phyloP scores from a whole-genome alignment of 768 basidiomycete genomes.

The Xanthoconium purpureum region DNA sequence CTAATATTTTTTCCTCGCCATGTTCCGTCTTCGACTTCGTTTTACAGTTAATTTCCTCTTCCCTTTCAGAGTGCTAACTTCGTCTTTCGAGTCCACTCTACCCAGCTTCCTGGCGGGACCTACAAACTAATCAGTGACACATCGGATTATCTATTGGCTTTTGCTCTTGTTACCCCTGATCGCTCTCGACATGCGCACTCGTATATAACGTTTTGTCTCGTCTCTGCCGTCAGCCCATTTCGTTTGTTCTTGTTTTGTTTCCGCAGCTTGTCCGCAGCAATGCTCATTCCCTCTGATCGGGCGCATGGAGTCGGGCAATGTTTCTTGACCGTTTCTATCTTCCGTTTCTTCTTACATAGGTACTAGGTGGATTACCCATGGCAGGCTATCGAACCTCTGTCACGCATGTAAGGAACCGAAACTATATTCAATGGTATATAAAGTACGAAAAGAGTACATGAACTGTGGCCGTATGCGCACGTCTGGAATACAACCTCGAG shows the following conservation, averaged over 20 bases:
- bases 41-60: conserved; percentile 19
- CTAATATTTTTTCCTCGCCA: conserved; percentile 10
- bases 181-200: conserved; percentile 37
- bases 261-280: conserved; percentile 11
- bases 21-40: conserved; percentile 20
- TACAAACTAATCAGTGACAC: conserved; percentile 27
- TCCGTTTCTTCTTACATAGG: neutral
- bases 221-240: conserved; percentile 26
- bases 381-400: neutral
- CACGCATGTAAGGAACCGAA: neutral
- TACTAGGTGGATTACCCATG: neutral
- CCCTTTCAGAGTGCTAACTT: conserved; percentile 14
- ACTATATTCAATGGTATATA: conserved; percentile 10
- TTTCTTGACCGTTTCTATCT: conserved; percentile 14
- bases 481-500: conserved; percentile 15
- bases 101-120: conserved; percentile 16
- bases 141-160: conserved; percentile 33
- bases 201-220: conserved; percentile 35
- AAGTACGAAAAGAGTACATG: neutral
- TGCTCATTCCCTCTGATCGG: neutral
- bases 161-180: conserved; percentile 36
- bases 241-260: conserved; percentile 33
- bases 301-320: conserved; percentile 10
- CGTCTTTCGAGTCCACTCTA: conserved; percentile 17
- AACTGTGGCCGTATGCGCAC: neutral